Conservation (phyloP, 257 asterid genomes). For the Jasminum sambac region DNA sequence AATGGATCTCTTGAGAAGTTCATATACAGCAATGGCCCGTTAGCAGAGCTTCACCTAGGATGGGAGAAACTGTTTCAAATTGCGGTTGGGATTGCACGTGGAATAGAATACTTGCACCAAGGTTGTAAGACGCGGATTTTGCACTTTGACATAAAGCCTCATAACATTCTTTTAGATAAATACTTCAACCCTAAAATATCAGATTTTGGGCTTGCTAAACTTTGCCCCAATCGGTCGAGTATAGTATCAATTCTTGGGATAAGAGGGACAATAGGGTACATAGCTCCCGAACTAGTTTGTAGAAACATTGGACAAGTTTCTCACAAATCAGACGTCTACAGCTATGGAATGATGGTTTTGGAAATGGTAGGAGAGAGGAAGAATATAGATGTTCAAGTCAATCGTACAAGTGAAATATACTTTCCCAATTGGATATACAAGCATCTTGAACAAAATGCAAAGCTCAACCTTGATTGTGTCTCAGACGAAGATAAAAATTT, state of each 20-base stretch:
- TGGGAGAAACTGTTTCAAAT: slow-evolving; percentile 25
- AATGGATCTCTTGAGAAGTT: slow-evolving; percentile 39
- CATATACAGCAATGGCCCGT: background rate
- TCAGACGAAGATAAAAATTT: slow-evolving; percentile 15
- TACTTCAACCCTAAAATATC: slow-evolving; percentile 38
- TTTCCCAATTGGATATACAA: slow-evolving; percentile 35
- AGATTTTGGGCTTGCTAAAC: slow-evolving; percentile 36
- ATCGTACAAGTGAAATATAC: slow-evolving; percentile 17
- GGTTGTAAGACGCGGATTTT: slow-evolving; percentile 33
- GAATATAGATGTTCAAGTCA: slow-evolving; percentile 4
- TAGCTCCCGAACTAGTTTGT: slow-evolving; percentile 33
- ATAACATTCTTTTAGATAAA: slow-evolving; percentile 34
- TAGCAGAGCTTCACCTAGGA: slow-evolving; percentile 12
- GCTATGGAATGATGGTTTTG: slow-evolving; percentile 39
- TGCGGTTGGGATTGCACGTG: slow-evolving; percentile 30
- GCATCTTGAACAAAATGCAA: slow-evolving; percentile 5
- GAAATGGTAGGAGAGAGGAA: slow-evolving; percentile 36
- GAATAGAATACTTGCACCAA: slow-evolving; percentile 38
- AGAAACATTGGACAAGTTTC: slow-evolving; percentile 31
- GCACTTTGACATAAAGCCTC: slow-evolving; percentile 43
- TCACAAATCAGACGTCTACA: slow-evolving; percentile 34
- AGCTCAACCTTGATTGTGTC: background rate
- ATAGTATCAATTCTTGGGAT: slow-evolving; percentile 24
- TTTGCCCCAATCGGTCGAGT: slow-evolving; percentile 25
- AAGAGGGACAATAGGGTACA: slow-evolving; percentile 35